A percentile compares a stretch with the other conserved stretches of the same genome.
phyloP scores from a whole-genome alignment of 331 rosid genomes.

The Quercus lobata region DNA sequence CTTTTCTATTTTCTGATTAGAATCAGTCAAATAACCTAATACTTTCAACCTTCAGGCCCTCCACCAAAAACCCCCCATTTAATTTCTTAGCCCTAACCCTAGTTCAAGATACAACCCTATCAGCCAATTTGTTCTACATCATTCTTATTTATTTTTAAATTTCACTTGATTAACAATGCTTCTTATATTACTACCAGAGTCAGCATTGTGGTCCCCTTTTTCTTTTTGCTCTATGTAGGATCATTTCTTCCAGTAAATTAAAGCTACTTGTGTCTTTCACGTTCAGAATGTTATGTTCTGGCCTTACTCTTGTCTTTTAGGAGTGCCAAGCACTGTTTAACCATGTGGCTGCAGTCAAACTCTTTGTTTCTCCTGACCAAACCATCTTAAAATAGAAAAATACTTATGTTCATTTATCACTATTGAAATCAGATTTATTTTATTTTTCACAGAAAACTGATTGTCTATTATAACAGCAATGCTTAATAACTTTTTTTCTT shows the following conservation, averaged over 20 bases:
- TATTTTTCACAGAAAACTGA: slow-evolving; percentile 4
- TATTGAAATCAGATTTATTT: background rate
- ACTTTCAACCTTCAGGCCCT: too few relatives aligned
- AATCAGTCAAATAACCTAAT: too few relatives aligned
- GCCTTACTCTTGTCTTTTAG: slow-evolving; percentile 14
- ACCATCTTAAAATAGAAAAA: background rate
- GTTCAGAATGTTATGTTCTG: slow-evolving; percentile 3
- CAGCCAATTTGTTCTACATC: background rate
- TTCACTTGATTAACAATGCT: background rate
- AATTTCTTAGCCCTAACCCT: too few relatives aligned
- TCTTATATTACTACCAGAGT: background rate
- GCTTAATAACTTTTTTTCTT: background rate
- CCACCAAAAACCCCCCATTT: too few relatives aligned
- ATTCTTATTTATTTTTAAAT: background rate
- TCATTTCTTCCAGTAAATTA: background rate
- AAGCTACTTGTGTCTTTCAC: background rate
- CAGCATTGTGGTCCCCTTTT: background rate
- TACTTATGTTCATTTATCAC: background rate
- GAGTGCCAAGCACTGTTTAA: slow-evolving; percentile 5
- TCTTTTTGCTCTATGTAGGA: background rate
- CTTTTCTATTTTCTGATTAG: too few relatives aligned
- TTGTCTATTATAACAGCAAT: slow-evolving; percentile 19
- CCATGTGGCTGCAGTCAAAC: slow-evolving; percentile 10
- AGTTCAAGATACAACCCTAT: too few relatives aligned
- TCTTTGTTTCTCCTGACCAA: background rate